Base-by-base conservation (phyloP, 225 moss, liverwort and hornwort genomes). In the Sphagnum tenellum region DNA sequence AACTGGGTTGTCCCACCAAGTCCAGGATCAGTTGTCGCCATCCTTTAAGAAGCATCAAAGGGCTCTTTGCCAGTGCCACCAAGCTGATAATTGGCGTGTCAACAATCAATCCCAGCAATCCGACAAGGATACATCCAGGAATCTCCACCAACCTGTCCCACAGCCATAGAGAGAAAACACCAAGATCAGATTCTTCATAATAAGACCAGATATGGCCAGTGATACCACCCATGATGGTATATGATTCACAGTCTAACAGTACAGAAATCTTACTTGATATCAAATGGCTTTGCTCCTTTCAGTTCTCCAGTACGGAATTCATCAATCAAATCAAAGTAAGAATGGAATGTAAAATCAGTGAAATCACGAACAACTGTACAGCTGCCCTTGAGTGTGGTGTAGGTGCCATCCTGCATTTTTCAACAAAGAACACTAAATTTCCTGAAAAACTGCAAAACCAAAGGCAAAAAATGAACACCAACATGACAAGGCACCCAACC, bases 321-420 rank as follows among this genome's bases (percentile, higher is more conserved):
- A 55, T 70, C 58, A 68, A 94, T 81, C 64, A 81, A 90, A 63
- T 88, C 90, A 74, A 72, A 76, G 62, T 76, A 90, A 7, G 94
- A 94, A 69, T 88, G 86, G 14, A 69, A 63, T 48, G 69, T 76
- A 5, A 88, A 67, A 73, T 94, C 86, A 2, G 63, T 82, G 67
- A 84, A 90, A 70, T 94, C 88, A 12, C 86, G 82, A n/a, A 94
- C 79, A 61, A 90, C 76, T n/a, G 82, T 94, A 65, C 85, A 94
- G 47, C 82, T 78, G 9, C 94, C 90, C 51, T 76, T 73, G 50
- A 90, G 70, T 45, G 83, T 80, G 65, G 79, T 88, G 73, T 72
- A 62, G 55, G 88, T 86, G 49, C 90, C 88, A 78, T 85, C 90
- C 86, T 92, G 52, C 52, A 52, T 9, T 9, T 52, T 52, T 5